Evolutionary conservation across 208 protist species (phyloP), one percentile per base, ranked within the genome.

Genomic region (Zelonia costaricensis): DNA sequence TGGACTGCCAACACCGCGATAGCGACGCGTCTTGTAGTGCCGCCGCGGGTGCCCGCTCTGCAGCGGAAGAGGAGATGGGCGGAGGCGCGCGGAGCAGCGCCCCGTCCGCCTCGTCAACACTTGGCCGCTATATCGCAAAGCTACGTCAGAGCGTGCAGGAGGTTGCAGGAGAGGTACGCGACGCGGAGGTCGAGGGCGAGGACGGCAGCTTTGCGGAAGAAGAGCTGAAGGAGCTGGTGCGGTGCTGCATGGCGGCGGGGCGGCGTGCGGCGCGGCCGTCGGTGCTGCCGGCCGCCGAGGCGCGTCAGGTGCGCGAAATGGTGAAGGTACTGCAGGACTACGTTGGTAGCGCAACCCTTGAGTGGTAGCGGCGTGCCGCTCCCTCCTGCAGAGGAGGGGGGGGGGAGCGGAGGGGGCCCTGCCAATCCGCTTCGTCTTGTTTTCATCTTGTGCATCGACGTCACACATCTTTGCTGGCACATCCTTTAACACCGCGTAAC

Each of bases 181-280:
- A 28, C 36, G 49, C 38, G 39, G 44, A 58, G 23, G 25, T 16
- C 10, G 44, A 61, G 9, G 58, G 62, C 16, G 81, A 86, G 53
- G 78, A 88, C 70, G 83, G 86, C 33, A 69, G 66, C 4, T 80
- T 81, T 55, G 80, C 74, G 15, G 80, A 86, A 46, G 56, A 60
- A 28, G 43, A 76, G 44, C 61, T 93, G 33, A 82, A 75, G 42
- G 57, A 78, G 40, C 58, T 89, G 45, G 15, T 83, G 44, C 48
- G 48, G 27, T 68, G 70, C 22, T 90, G 80, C 69, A 23, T 82
- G 36, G 20, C 45, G 9, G 51, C 70, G 8, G 77, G 74, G 18
- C 53, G 81, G 8, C 61, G 51, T 48, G 44, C 43, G 13, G 36
- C 58, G 16, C 66, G 76, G 30, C 30, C 52, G 48, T 20, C 64